These are phyloP conservation scores for Hebeloma cylindrosporum DNA, from an alignment of 768 basidiomycete species.

Conservation along the genomic window DNA sequence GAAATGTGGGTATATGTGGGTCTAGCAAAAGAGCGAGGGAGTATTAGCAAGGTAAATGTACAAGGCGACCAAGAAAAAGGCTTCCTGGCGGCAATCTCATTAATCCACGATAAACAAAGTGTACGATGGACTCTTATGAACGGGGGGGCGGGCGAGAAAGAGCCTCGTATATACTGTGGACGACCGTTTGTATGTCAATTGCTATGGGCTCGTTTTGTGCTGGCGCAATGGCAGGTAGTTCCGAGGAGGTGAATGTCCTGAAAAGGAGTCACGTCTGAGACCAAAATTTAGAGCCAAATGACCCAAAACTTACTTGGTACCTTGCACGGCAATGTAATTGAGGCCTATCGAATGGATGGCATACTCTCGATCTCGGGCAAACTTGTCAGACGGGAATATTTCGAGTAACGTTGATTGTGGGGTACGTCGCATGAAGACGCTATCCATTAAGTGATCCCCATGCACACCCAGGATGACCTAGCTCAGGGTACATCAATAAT, in stretches of 20 bases:
- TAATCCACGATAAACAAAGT: too few relatives aligned
- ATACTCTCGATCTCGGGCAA: constrained; percentile 61
- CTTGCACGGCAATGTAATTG: constrained; percentile 61
- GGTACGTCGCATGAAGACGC: constrained; percentile 67
- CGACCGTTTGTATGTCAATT: too few relatives aligned
- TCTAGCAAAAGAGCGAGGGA: not conserved
- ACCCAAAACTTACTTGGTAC: constrained; percentile 34
- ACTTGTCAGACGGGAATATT: constrained; percentile 69
- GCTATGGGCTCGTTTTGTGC: too few relatives aligned
- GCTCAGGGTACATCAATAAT: constrained; percentile 11
- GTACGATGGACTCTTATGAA: not conserved
- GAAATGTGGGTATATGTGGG: too few relatives aligned
- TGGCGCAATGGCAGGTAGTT: constrained; percentile 32
- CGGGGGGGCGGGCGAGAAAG: not conserved
- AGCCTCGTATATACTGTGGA: too few relatives aligned
- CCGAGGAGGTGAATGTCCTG: constrained; percentile 6
- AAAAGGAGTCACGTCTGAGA: too few relatives aligned
- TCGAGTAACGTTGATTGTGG: constrained; percentile 68
- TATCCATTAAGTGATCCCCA: constrained; percentile 63
- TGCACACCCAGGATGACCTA: constrained; percentile 64
- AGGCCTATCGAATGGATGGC: constrained; percentile 54
- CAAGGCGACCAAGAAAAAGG: not conserved
- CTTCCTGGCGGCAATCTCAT: not conserved
- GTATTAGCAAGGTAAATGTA: not conserved
- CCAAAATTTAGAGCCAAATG: too few relatives aligned